Conservation (phyloP, 202 grass and related monocot genomes). For the Saccharum hybrid region DNA sequence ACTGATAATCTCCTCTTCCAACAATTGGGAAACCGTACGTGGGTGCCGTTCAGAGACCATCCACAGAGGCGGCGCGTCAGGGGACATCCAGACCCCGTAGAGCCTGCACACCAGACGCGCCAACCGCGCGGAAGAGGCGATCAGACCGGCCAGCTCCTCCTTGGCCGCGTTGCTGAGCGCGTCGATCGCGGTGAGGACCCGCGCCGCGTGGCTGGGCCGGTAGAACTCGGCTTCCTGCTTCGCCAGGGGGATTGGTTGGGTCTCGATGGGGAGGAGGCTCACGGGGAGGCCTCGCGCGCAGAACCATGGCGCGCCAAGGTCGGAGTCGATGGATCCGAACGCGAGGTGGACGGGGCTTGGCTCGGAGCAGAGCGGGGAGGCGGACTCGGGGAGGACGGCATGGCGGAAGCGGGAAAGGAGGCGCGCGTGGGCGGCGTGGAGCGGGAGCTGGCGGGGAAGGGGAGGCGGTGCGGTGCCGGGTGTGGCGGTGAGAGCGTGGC, state of each 20-base stretch:
- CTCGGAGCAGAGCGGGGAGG: constrained; percentile 28
- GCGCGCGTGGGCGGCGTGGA: constrained; percentile 36
- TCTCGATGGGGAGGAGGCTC: constrained; percentile 56
- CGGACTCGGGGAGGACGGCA: constrained; percentile 48
- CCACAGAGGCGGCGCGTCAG: constrained; percentile 54
- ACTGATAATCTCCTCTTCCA: constrained; percentile 22
- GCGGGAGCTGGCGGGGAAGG: constrained; percentile 19
- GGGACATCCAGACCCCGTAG: constrained; percentile 72
- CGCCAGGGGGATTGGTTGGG: neutral
- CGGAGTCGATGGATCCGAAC: constrained; percentile 45
- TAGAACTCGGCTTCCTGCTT: constrained; percentile 51
- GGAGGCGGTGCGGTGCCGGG: constrained; percentile 4
- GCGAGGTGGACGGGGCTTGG: constrained; percentile 32
- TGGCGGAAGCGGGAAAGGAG: constrained; percentile 56
- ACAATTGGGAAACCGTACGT: neutral
- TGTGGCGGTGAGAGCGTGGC: neutral
- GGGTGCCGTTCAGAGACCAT: constrained; percentile 61
- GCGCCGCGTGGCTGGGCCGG: constrained; percentile 56
- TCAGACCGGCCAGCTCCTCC: constrained; percentile 59
- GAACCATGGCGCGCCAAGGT: constrained; percentile 71
- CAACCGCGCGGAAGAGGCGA: constrained; percentile 49
- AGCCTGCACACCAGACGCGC: constrained; percentile 58
- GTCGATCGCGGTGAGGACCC: constrained; percentile 50
- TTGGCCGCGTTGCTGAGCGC: constrained; percentile 48
- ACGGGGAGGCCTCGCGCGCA: constrained; percentile 50